phyloP scores from a whole-genome alignment of 1,284 basidiomycete species.

The Melampsora larici-populina region DNA sequence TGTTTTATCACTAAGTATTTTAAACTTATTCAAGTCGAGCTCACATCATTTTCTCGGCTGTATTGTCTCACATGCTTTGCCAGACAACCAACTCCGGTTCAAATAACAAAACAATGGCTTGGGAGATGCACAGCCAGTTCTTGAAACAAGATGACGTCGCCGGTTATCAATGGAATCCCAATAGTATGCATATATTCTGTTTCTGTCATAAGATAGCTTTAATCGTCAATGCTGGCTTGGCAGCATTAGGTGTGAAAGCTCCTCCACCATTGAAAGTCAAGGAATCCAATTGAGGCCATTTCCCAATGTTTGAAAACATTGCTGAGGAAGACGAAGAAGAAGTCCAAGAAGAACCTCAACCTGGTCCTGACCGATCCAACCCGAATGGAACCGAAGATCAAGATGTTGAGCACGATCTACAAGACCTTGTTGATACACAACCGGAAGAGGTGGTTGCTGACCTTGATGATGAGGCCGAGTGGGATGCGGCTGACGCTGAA shows the following conservation, averaged over 20 bases:
- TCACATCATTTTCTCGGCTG: too few relatives aligned
- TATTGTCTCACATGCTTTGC: too few relatives aligned
- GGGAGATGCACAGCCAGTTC: too few relatives aligned
- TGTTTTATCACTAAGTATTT: too few relatives aligned
- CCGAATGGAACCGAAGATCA: not conserved
- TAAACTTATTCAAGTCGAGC: too few relatives aligned
- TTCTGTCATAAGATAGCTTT: slow-evolving; percentile 24
- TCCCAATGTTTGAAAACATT: not conserved
- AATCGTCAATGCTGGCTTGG: slow-evolving; percentile 22
- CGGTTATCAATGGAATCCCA: slow-evolving; percentile 9
- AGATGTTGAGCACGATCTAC: not conserved
- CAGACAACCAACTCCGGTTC: too few relatives aligned
- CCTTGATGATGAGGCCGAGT: too few relatives aligned
- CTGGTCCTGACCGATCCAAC: too few relatives aligned
- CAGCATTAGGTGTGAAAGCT: slow-evolving; percentile 2
- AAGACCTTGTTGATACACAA: not conserved
- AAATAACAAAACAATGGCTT: too few relatives aligned
- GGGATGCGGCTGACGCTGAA: too few relatives aligned
- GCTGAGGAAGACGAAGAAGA: slow-evolving; percentile 6
- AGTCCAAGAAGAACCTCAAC: not conserved
- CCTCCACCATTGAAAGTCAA: slow-evolving; percentile 13
- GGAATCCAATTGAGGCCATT: slow-evolving; percentile 6
- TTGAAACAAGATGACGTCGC: too few relatives aligned
- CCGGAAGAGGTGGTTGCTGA: not conserved
- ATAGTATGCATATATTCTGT: slow-evolving; percentile 24